These are phyloP conservation scores for Pterocarpus santalinus DNA, from an alignment of 306 rosid species.

Conservation along the genomic window DNA sequence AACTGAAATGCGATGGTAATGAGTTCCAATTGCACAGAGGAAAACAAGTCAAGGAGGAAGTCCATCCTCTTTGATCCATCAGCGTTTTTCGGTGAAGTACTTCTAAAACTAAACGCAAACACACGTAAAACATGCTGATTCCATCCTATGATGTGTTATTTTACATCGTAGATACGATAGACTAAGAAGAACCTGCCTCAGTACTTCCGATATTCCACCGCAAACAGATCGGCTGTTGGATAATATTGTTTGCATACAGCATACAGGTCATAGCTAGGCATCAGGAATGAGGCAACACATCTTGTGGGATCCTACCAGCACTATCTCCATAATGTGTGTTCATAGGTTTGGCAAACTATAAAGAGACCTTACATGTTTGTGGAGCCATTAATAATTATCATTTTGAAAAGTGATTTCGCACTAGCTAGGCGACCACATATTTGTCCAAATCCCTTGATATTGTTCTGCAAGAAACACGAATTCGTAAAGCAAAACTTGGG, in stretches of 20 bases:
- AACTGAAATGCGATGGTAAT: too few species aligned
- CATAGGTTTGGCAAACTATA: not conserved
- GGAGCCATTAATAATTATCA: slow-evolving; percentile 29
- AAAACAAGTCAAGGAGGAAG: not conserved
- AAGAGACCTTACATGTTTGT: slow-evolving; percentile 7
- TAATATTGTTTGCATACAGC: not conserved
- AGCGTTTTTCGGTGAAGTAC: not conserved
- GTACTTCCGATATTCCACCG: slow-evolving; percentile 31
- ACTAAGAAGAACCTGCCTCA: slow-evolving; percentile 17
- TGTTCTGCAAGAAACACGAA: not conserved
- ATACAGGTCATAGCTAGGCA: not conserved
- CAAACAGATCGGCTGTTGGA: not conserved
- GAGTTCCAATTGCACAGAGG: too few species aligned
- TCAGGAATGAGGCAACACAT: not conserved
- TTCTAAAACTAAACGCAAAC: not conserved
- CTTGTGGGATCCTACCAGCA: not conserved
- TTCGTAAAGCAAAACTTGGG: not conserved
- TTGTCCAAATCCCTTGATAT: not conserved
- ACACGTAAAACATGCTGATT: not conserved
- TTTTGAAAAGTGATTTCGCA: slow-evolving; percentile 36
- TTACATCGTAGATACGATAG: not conserved
- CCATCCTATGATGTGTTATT: not conserved
- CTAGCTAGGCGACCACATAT: not conserved
- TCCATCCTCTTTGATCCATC: not conserved
- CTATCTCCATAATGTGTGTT: not conserved